Evolutionary conservation across 345 rosid species (phyloP).

Genomic region (Syzygium aqueum): DNA sequence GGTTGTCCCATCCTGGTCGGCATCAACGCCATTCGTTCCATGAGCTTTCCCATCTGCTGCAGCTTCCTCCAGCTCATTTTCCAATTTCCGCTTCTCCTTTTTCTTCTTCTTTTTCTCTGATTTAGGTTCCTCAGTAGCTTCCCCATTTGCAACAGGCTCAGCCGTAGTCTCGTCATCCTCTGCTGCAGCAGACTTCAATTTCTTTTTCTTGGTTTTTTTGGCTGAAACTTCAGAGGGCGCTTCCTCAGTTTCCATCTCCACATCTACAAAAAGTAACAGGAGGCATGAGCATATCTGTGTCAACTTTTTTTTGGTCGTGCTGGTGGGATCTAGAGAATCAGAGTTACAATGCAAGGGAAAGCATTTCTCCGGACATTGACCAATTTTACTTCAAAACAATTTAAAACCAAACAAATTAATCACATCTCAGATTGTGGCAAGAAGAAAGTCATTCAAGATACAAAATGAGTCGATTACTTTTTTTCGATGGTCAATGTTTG

Average conservation of each 20-base stretch:
- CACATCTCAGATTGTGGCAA: background rate
- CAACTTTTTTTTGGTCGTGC: background rate
- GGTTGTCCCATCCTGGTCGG: constrained; percentile 20
- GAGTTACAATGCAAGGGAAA: background rate
- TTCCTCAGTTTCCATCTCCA: constrained; percentile 41
- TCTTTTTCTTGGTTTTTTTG: constrained; percentile 61
- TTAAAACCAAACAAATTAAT: background rate
- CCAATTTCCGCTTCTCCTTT: constrained; percentile 24
- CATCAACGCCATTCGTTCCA: constrained; percentile 11
- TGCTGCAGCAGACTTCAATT: constrained; percentile 24
- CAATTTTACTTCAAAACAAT: background rate
- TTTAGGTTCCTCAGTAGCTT: constrained; percentile 28
- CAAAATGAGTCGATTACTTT: background rate
- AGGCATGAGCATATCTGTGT: background rate
- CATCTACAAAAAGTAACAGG: constrained; percentile 6
- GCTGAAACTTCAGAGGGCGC: constrained; percentile 25
- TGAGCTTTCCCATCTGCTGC: constrained; percentile 6
- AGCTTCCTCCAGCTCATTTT: constrained; percentile 15
- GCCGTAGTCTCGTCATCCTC: constrained; percentile 28
- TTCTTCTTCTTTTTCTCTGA: constrained; percentile 43
- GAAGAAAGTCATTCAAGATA: background rate
- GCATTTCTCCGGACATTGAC: background rate
- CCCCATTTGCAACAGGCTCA: constrained; percentile 20
- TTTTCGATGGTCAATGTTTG: background rate
- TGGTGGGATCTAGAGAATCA: background rate